Evolutionary conservation across 129 eudicot species (phyloP).

Genomic region (Lactuca saligna): DNA sequence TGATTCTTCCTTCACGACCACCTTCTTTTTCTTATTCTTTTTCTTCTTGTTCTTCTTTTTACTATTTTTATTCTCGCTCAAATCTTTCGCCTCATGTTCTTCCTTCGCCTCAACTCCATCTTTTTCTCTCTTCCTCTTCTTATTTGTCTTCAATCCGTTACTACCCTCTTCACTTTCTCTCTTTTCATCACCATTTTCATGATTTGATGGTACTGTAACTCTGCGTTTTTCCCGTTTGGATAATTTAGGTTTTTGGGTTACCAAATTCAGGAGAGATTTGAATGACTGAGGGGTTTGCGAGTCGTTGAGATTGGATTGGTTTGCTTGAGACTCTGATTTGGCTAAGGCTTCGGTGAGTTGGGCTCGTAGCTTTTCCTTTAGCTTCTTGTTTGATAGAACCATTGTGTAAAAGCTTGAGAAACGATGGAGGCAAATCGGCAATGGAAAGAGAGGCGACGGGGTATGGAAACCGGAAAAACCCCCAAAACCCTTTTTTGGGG

Average conservation of each 20-base stretch:
- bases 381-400: slow-evolving; percentile 88
- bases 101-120: slow-evolving; percentile 33
- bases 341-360: slow-evolving; percentile 40
- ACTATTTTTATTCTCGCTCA: slow-evolving; percentile 19
- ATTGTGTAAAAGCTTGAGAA: slow-evolving; percentile 20
- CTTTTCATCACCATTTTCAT: slow-evolving; percentile 12
- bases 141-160: slow-evolving; percentile 20
- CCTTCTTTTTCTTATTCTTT: slow-evolving; percentile 43
- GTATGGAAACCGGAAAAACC: slow-evolving; percentile 12
- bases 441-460: slow-evolving; percentile 6
- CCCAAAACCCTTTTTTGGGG: slow-evolving; percentile 26
- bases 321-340: slow-evolving; percentile 36
- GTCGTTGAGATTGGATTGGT: slow-evolving; percentile 23
- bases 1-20: slow-evolving; percentile 34
- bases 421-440: slow-evolving; percentile 18
- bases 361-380: slow-evolving; percentile 71
- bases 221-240: slow-evolving; percentile 78
- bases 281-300: slow-evolving; percentile 38
- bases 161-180: slow-evolving; percentile 20
- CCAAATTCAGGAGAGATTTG: slow-evolving; percentile 39
- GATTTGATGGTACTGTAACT: slow-evolving; percentile 27
- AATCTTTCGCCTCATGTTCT: slow-evolving; percentile 17
- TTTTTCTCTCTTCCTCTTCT: slow-evolving; percentile 44
- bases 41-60: slow-evolving; percentile 41
- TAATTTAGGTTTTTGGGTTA: slow-evolving; percentile 46